phyloP scores from a whole-genome alignment of 1,284 basidiomycete species.

The Xanthoconium separans region DNA sequence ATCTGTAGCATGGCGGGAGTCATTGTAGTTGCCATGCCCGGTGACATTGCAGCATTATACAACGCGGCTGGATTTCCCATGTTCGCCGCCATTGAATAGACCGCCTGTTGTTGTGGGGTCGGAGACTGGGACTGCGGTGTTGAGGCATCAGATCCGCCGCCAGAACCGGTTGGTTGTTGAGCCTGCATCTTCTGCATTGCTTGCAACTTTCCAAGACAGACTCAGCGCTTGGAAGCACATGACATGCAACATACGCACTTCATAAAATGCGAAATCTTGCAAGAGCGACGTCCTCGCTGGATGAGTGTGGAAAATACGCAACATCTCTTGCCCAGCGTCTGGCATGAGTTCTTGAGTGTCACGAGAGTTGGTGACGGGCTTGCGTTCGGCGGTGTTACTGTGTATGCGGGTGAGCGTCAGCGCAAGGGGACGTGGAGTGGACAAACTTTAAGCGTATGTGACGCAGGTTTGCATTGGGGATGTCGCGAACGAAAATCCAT shows the following conservation, averaged over 20 bases:
- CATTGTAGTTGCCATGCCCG: slow-evolving; percentile 33
- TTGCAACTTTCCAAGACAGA: slow-evolving; percentile 53
- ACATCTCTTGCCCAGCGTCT: slow-evolving; percentile 92
- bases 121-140: slow-evolving; percentile 38
- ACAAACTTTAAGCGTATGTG: slow-evolving; percentile 82
- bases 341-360: slow-evolving; percentile 92
- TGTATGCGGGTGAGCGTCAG: slow-evolving; percentile 25
- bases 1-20: slow-evolving; percentile 50
- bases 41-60: slow-evolving; percentile 33
- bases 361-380: slow-evolving; percentile 93
- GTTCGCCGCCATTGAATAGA: slow-evolving; percentile 36
- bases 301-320: slow-evolving; percentile 90
- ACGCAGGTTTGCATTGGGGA: slow-evolving; percentile 82
- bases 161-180: slow-evolving; percentile 44
- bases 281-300: slow-evolving; percentile 88
- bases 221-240: slow-evolving; percentile 7
- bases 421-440: slow-evolving; percentile 1
- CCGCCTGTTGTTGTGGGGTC: slow-evolving; percentile 37
- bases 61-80: slow-evolving; percentile 52
- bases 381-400: slow-evolving; percentile 94
- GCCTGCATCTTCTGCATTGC: slow-evolving; percentile 72
- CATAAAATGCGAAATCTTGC: slow-evolving; percentile 94
- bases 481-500: slow-evolving; percentile 95
- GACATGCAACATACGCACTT: slow-evolving; percentile 48
- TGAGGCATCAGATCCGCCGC: slow-evolving; percentile 36